These are phyloP conservation scores for Eutrema yunnanense DNA, from an alignment of 345 rosid species.

Conservation along the genomic window DNA sequence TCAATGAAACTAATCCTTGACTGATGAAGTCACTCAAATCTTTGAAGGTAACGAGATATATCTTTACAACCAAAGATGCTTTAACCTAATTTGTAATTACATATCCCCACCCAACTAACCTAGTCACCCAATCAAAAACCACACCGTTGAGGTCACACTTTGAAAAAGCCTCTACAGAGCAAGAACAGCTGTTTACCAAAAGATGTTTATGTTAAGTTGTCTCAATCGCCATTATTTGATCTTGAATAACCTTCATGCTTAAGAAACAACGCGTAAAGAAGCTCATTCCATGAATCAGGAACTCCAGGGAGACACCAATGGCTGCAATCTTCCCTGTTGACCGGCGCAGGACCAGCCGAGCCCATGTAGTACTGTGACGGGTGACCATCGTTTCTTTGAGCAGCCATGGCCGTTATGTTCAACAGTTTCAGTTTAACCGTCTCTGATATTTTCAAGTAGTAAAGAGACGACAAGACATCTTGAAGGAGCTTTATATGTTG, in stretches of 20 bases:
- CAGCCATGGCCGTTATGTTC: slow-evolving; percentile 67
- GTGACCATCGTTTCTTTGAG: slow-evolving; percentile 80
- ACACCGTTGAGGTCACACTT: neutral
- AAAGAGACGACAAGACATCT: slow-evolving; percentile 36
- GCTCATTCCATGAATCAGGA: slow-evolving; percentile 91
- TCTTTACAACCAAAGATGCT: slow-evolving; percentile 16
- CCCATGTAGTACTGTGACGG: slow-evolving; percentile 68
- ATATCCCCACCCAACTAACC: slow-evolving; percentile 13
- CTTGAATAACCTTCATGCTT: slow-evolving; percentile 32
- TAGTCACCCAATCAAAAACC: slow-evolving; percentile 22
- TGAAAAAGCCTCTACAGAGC: neutral
- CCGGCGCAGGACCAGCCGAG: slow-evolving; percentile 50
- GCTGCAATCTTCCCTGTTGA: slow-evolving; percentile 82
- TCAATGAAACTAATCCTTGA: neutral
- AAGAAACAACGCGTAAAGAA: slow-evolving; percentile 57
- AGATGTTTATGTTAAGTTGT: slow-evolving; percentile 1
- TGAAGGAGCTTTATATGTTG: slow-evolving; percentile 36
- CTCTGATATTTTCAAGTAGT: slow-evolving; percentile 27
- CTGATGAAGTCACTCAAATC: neutral
- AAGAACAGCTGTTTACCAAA: neutral
- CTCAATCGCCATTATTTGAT: slow-evolving; percentile 1
- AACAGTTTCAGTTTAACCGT: slow-evolving; percentile 36
- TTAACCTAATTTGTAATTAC: slow-evolving; percentile 24
- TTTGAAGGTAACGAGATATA: neutral
- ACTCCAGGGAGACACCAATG: slow-evolving; percentile 99